Base-by-base conservation (phyloP, 768 basidiomycete genomes). In the Tubosaeta brunneosetosa region DNA sequence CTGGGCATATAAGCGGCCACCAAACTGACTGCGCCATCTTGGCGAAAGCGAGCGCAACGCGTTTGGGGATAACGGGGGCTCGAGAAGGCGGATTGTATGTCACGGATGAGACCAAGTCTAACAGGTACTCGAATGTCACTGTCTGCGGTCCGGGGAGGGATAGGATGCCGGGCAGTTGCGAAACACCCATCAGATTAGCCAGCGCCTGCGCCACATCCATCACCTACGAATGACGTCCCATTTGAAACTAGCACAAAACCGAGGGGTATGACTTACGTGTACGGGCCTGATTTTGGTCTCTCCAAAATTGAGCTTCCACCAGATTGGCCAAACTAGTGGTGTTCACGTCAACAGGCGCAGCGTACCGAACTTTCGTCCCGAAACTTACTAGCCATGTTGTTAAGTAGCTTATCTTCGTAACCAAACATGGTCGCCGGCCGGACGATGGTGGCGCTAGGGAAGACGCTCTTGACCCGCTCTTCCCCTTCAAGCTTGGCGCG, bases 181-280 rank as follows among this genome's bases (percentile, higher is more conserved):
- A 78, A 42, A 79, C 75, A 16, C 75, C 63, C 71, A 88, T 80
- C 55, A 91, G 71, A 73, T 91, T 90, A n/a, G 80, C 77, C 50
- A 98, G 79, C 6, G 85, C 94, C 70, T 94, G 88, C 10, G 97
- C 95, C 51, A 98, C 91, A 64, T 99, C 94, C 63, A 94, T 70
- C 22, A 97, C 91, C 91, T 94, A 59, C 52, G 52, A 55, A 44
- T 31, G 47, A 57, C 27, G 56, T 68, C 52, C 58, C 31, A 45
- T 43, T 51, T 34, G 34, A 59, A 40, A 36, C 46, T 16, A 32
- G 56, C 42, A 56, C 47, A 65, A 62, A 55, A 41, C 55, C 40
- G 49, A 56, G 50, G 56, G 47, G 47, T 53, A 55, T 51, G 44
- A 74, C 84, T 71, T 75, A 91, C 91, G 78, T 97, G 94, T 43